phyloP scores from a whole-genome alignment of 306 rosid species.

The Quercus wislizeni region DNA sequence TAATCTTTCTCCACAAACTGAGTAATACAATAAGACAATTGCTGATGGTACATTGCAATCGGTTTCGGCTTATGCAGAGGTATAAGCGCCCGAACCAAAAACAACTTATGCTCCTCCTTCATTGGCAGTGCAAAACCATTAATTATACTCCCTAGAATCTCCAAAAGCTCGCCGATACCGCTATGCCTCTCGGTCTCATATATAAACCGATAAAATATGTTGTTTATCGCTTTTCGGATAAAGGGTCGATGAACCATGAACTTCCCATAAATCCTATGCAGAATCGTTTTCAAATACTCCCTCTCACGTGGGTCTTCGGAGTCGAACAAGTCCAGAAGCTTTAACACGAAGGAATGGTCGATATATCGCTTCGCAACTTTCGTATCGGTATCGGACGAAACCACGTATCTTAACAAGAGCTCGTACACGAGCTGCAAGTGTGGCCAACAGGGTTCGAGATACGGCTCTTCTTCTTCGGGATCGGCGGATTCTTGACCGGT shows the following conservation, averaged over 20 bases:
- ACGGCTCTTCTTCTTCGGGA: constrained; percentile 89
- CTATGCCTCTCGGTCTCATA: constrained; percentile 86
- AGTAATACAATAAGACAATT: constrained; percentile 85
- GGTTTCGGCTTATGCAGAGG: constrained; percentile 92
- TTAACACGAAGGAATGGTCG: constrained; percentile 89
- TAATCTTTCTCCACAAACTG: constrained; percentile 97
- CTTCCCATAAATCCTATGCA: constrained; percentile 91
- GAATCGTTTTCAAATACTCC: constrained; percentile 91
- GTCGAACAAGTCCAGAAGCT: constrained; percentile 80
- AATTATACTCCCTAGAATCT: constrained; percentile 94
- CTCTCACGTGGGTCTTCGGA: constrained; percentile 93
- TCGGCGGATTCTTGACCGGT: constrained; percentile 75
- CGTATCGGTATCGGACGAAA: constrained; percentile 89
- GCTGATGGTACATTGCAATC: constrained; percentile 70
- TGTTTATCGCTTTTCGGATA: constrained; percentile 88
- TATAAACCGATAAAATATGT: constrained; percentile 84
- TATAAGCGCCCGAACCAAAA: constrained; percentile 86
- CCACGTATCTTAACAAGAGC: constrained; percentile 82
- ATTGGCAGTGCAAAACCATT: constrained; percentile 97
- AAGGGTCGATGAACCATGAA: constrained; percentile 99
- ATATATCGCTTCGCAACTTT: constrained; percentile 87
- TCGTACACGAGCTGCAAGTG: constrained; percentile 94
- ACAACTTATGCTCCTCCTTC: constrained; percentile 98
- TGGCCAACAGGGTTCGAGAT: constrained; percentile 84
- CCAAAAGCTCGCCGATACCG: constrained; percentile 92